Percentiles rank a stretch among this genome's conserved stretches.
Evolutionary conservation across 1,139 yeast genomes (phyloP).

Genomic region (Zygotorulaspora mrakii): DNA sequence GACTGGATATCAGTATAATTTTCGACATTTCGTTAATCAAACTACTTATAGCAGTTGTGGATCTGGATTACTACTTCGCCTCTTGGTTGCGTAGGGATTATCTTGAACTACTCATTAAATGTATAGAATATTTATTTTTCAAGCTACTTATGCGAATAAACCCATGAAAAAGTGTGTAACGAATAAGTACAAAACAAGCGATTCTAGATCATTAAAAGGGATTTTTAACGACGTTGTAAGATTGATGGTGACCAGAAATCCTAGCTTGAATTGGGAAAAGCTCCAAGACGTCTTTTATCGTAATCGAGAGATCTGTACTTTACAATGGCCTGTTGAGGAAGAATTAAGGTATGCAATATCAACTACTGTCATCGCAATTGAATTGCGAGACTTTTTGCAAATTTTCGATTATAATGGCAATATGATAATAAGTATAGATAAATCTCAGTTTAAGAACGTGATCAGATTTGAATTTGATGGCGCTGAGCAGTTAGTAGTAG

Average conservation of each 20-base stretch:
- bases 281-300: slow-evolving; percentile 60
- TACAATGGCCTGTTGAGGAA: slow-evolving; percentile 23
- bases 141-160: no score
- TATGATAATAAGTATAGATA: slow-evolving; percentile 13
- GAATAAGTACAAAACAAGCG: no score
- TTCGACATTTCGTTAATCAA: slow-evolving; percentile 36
- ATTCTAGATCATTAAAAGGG: not conserved
- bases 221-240: not conserved
- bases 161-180: no score
- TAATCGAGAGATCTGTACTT: slow-evolving; percentile 35
- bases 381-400: slow-evolving; percentile 19
- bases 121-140: no score
- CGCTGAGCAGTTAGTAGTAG: slow-evolving; percentile 58
- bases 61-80: no score
- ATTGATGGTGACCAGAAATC: slow-evolving; percentile 14
- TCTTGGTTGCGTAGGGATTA: no score
- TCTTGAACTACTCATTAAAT: no score
- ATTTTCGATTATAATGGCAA: slow-evolving; percentile 27
- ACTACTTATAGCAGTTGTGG: no score
- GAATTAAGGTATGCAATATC: slow-evolving; percentile 22
- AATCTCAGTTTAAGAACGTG: slow-evolving; percentile 48
- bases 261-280: slow-evolving; percentile 56
- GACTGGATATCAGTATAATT: slow-evolving; percentile 73
- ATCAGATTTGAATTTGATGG: slow-evolving; percentile 54
- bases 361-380: slow-evolving; percentile 24